Percentiles rank a stretch among this genome's conserved stretches.
Conservation (phyloP, 2,329 filamentous ascomycete species). For the Diaporthe capsici region DNA sequence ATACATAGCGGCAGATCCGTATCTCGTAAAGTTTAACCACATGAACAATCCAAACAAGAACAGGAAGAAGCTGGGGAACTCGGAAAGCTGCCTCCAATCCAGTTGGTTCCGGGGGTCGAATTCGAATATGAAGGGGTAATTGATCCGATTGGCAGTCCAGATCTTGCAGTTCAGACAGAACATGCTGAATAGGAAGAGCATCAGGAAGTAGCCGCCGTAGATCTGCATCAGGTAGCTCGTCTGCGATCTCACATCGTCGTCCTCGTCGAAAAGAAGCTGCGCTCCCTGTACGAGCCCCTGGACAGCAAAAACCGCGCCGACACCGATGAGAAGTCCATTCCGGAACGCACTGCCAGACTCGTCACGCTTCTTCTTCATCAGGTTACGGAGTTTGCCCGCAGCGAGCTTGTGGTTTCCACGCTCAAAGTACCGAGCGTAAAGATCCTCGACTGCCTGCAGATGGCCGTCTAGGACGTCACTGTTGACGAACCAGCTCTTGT, state of each 20-base stretch:
- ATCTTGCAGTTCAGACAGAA: conserved; percentile 89
- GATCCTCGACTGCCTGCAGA: conserved; percentile 85
- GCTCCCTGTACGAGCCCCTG: conserved; percentile 75
- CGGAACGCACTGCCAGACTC: conserved; percentile 71
- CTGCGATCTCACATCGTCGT: conserved; percentile 62
- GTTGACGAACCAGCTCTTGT: conserved; percentile 90
- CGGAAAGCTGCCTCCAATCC: conserved; percentile 89
- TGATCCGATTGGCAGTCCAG: conserved; percentile 89
- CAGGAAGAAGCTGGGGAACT: conserved; percentile 88
- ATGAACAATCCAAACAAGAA: conserved; percentile 84
- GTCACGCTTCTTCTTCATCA: conserved; percentile 70
- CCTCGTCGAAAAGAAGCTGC: conserved; percentile 64
- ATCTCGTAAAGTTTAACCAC: conserved; percentile 88
- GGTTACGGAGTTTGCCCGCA: conserved; percentile 85
- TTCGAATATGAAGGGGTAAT: conserved; percentile 97
- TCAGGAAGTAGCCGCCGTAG: conserved; percentile 92
- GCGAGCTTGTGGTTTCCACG: conserved; percentile 93
- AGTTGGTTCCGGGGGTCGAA: conserved; percentile 89
- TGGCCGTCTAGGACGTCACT: conserved; percentile 87
- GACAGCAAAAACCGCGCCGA: conserved; percentile 75
- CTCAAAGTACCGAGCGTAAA: conserved; percentile 96
- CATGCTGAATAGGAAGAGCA: conserved; percentile 83
- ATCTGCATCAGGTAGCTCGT: conserved; percentile 86
- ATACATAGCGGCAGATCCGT: conserved; percentile 77
- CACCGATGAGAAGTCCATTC: conserved; percentile 77